Percentiles rank a stretch among this genome's conserved stretches.
Conservation (phyloP, 2,329 filamentous ascomycete species). For the Sporothrix mexicana region DNA sequence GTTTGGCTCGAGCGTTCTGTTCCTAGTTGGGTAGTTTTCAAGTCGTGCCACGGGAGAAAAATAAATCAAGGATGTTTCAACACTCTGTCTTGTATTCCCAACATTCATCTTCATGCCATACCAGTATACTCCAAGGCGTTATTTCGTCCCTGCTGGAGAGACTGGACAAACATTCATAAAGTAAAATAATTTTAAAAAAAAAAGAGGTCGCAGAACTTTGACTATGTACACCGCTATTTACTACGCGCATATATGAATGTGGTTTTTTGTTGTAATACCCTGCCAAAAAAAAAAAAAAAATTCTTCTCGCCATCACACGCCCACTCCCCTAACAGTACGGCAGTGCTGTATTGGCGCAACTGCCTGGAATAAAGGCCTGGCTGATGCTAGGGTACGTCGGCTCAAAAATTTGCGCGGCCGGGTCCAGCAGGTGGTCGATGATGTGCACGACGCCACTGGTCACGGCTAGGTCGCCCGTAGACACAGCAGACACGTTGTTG, state of each 20-base stretch:
- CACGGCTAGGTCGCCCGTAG: background rate
- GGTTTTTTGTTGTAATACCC: background rate
- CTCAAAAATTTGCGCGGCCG: conserved; percentile 3
- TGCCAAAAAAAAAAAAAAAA: background rate
- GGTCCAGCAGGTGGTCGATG: background rate
- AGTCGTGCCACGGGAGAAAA: background rate
- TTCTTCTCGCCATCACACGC: background rate
- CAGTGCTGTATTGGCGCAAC: background rate
- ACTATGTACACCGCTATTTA: conserved; percentile 2
- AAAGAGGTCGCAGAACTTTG: background rate
- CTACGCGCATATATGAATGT: background rate
- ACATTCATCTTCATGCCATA: background rate
- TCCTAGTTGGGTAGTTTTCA: background rate
- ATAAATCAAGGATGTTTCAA: background rate
- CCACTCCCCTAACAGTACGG: conserved; percentile 3
- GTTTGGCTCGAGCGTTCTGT: too few species aligned
- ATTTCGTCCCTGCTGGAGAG: background rate
- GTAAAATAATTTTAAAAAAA: conserved; percentile 9
- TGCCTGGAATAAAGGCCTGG: background rate
- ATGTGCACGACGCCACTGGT: conserved; percentile 9
- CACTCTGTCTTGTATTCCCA: background rate
- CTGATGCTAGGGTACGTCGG: background rate
- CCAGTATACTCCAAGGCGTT: background rate
- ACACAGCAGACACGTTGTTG: background rate
- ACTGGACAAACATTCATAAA: background rate